Base-by-base conservation (phyloP, 2,329 filamentous ascomycete species). In the Fusarium nelsonii region DNA sequence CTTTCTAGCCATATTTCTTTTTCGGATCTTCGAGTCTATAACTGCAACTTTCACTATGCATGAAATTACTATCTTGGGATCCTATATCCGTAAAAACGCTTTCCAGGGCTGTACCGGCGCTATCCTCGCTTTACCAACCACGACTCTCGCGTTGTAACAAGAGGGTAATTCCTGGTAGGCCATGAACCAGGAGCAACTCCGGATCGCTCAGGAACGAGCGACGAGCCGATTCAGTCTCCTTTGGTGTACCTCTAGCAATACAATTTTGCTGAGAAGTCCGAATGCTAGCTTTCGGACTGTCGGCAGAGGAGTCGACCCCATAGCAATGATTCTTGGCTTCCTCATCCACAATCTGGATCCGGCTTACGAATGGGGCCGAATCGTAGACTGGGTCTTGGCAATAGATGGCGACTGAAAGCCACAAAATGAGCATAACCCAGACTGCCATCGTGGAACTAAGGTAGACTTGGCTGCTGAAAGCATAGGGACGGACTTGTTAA, bases 381-480 rank as follows among this genome's bases (percentile, higher is more conserved):
- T 63, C 58, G 51, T 53, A 55, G 59, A 49, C 59, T 41, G 36
- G 54, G 46, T 30, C 68, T 74, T 74, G 72, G 72, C 65, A 46
- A 20, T 33, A 46, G 65, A 74, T 74, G 69, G 61, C 72, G 72
- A 68, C 58, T 64, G 52, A 55, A 72, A 62, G 48, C 46, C 50
- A 61, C 57, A 54, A 56, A 60, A 74, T 74, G 70, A 68, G 69
- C 23, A 65, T 56, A 37, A 46, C n/a, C 45, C 23, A n/a, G 54
- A 18, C 8, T 15, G 8, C 10, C 34, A 7, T 18, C 18, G 28
- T 26, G 9, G 26, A 15, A 32, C 18, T 11, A 30, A 30, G 28
- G 14, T 32, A 18, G 12, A 20, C 20, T 32, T 11, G 16, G 30
- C 30, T 20, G n/a, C 7, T 45, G 12, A 28, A 32, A 37, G 16